phyloP scores from a whole-genome alignment of 176 grass and related monocot species.

The Juncus inflexus region DNA sequence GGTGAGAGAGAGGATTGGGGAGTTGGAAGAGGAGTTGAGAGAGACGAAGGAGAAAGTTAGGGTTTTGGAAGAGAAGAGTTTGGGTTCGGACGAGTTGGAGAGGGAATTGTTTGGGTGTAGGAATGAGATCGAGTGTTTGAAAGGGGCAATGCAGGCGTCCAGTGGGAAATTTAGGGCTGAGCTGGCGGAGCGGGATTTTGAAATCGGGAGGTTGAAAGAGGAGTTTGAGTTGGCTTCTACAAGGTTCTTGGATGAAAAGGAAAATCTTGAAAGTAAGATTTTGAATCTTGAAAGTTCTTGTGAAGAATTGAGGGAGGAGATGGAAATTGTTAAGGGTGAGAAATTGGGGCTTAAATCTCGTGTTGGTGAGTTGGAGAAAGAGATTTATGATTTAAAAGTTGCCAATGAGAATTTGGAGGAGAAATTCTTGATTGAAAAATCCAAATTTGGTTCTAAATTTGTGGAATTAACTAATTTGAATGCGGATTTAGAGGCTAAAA shows the following conservation, averaged over 20 bases:
- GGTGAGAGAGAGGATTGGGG: conserved; percentile 43
- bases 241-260: conserved; percentile 49
- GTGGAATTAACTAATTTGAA: conserved; percentile 44
- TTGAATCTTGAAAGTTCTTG: conserved; percentile 36
- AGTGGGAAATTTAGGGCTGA: conserved; percentile 44
- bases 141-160: conserved; percentile 40
- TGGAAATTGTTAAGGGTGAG: conserved; percentile 35
- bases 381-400: conserved; percentile 40
- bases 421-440: conserved; percentile 55
- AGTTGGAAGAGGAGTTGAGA: conserved; percentile 73
- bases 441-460: conserved; percentile 43
- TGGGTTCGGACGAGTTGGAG: conserved; percentile 43
- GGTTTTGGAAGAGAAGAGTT: conserved; percentile 53
- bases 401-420: conserved; percentile 36
- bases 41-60: conserved; percentile 47
- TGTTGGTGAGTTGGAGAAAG: conserved; percentile 45
- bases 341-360: conserved; percentile 43
- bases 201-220: conserved; percentile 47
- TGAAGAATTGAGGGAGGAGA: conserved; percentile 42
- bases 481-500: conserved; percentile 32
- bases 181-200: conserved; percentile 35
- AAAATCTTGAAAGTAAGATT: conserved; percentile 44
- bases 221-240: conserved; percentile 42
- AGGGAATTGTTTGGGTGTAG: conserved; percentile 41
- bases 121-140: conserved; percentile 45